phyloP scores from a whole-genome alignment of 2,329 filamentous ascomycete genomes.

The Cladosporium cucumerinum region DNA sequence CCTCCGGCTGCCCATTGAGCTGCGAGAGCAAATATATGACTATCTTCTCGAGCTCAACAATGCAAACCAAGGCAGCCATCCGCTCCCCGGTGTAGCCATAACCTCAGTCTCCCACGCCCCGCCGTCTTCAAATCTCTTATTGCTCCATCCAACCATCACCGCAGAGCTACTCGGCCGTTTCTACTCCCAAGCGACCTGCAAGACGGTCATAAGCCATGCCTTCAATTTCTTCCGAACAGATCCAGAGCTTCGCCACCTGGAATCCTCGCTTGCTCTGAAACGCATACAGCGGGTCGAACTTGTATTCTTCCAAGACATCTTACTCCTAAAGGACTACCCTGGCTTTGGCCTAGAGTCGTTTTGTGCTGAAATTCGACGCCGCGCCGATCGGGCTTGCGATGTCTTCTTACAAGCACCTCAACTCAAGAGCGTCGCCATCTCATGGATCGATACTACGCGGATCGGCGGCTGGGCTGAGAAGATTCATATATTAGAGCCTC shows the following conservation, averaged over 20 bases:
- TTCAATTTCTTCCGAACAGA: slow-evolving; percentile 39
- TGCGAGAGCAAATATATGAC: slow-evolving; percentile 40
- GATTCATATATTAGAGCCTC: slow-evolving; percentile 26
- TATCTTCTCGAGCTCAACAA: slow-evolving; percentile 29
- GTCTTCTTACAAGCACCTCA: slow-evolving; percentile 26
- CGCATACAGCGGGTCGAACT: slow-evolving; percentile 33
- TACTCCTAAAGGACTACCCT: slow-evolving; percentile 33
- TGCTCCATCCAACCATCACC: slow-evolving; percentile 28
- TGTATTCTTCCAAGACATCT: slow-evolving; percentile 34
- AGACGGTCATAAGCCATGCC: slow-evolving; percentile 35
- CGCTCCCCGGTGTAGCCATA: slow-evolving; percentile 27
- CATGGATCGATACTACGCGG: slow-evolving; percentile 34
- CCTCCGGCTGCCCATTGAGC: slow-evolving; percentile 39
- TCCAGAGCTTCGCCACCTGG: slow-evolving; percentile 30
- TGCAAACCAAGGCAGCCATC: slow-evolving; percentile 6
- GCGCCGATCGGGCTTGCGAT: slow-evolving; percentile 30
- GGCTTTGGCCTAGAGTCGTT: slow-evolving; percentile 30
- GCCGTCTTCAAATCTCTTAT: slow-evolving; percentile 26
- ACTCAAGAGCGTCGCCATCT: slow-evolving; percentile 28
- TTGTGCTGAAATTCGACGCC: slow-evolving; percentile 30
- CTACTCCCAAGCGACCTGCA: slow-evolving; percentile 32
- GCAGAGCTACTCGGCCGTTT: slow-evolving; percentile 33
- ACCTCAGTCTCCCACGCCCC: slow-evolving; percentile 33
- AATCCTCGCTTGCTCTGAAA: slow-evolving; percentile 21
- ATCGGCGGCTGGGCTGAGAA: slow-evolving; percentile 29